Percentiles rank a stretch among this genome's conserved stretches.
phyloP scores from a whole-genome alignment of 2,329 filamentous ascomycete genomes.

The Apiospora pterosperma region DNA sequence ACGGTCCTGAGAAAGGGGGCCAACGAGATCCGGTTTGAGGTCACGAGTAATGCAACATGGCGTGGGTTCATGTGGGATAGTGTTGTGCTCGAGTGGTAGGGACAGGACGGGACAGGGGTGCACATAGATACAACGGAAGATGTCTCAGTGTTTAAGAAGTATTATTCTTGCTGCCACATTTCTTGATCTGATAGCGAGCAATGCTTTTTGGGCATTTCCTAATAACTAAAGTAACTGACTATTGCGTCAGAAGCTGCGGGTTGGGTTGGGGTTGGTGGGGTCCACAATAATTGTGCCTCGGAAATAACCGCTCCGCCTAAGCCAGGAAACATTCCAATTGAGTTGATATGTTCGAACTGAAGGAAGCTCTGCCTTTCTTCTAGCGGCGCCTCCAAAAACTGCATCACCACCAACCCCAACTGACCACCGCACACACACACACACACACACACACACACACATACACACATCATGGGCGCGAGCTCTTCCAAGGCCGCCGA shows the following conservation, averaged over 20 bases:
- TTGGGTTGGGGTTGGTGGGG: too few relatives aligned
- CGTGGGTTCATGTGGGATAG: slow-evolving; percentile 26
- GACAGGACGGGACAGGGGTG: neutral
- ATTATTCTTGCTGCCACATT: too few relatives aligned
- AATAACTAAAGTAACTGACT: too few relatives aligned
- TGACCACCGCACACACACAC: slow-evolving; percentile 24
- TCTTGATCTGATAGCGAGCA: too few relatives aligned
- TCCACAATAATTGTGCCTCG: too few relatives aligned
- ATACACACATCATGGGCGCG: slow-evolving; percentile 48
- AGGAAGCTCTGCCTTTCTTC: too few relatives aligned
- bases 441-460: slow-evolving; percentile 23
- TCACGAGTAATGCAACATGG: slow-evolving; percentile 23
- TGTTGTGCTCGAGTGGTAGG: slow-evolving; percentile 24
- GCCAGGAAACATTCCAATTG: neutral
- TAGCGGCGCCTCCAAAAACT: neutral
- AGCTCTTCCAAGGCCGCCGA: slow-evolving; percentile 52
- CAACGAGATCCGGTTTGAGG: slow-evolving; percentile 22
- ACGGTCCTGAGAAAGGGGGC: slow-evolving; percentile 15
- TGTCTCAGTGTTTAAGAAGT: too few relatives aligned
- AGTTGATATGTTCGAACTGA: too few relatives aligned
- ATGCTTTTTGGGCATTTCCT: too few relatives aligned
- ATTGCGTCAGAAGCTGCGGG: too few relatives aligned
- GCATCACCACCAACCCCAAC: slow-evolving; percentile 11
- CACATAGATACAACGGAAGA: neutral
- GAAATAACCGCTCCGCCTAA: slow-evolving; percentile 2